Conservation (phyloP, 495 filamentous ascomycete genomes). For the Immersiella caudata region DNA sequence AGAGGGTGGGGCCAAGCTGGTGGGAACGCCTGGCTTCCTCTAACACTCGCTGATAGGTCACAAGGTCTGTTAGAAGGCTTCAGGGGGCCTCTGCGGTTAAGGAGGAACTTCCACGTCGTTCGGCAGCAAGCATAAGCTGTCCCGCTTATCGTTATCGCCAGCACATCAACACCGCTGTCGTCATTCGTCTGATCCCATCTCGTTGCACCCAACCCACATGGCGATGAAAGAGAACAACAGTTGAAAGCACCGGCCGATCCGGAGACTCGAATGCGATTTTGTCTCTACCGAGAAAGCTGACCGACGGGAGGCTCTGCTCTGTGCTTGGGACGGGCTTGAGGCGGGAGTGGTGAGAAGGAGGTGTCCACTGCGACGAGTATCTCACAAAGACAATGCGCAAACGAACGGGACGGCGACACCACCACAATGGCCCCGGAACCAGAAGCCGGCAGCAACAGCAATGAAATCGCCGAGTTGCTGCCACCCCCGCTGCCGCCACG, state of each 20-base stretch:
- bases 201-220: not conserved
- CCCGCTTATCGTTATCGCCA: not conserved
- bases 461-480: slow-evolving; percentile 15
- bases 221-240: not conserved
- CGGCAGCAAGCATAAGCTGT: too few relatives aligned
- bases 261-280: not conserved
- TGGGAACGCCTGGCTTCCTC: too few relatives aligned
- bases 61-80: too few relatives aligned
- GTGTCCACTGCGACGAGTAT: not conserved
- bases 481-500: slow-evolving; percentile 67
- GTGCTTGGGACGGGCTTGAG: not conserved
- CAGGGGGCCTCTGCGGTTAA: too few relatives aligned
- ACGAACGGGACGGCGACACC: slow-evolving; percentile 14
- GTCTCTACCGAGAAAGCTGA: not conserved
- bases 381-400: slow-evolving; percentile 27
- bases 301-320: not conserved
- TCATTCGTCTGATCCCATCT: not conserved
- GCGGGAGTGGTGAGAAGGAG: not conserved
- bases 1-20: not conserved
- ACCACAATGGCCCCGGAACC: slow-evolving; percentile 35
- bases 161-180: not conserved
- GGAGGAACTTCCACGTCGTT: too few relatives aligned
- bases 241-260: not conserved
- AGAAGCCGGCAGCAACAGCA: slow-evolving; percentile 19
- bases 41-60: too few relatives aligned